phyloP scores from a whole-genome alignment of 352 stramenopile genomes.

The Globisporangium okanoganense region DNA sequence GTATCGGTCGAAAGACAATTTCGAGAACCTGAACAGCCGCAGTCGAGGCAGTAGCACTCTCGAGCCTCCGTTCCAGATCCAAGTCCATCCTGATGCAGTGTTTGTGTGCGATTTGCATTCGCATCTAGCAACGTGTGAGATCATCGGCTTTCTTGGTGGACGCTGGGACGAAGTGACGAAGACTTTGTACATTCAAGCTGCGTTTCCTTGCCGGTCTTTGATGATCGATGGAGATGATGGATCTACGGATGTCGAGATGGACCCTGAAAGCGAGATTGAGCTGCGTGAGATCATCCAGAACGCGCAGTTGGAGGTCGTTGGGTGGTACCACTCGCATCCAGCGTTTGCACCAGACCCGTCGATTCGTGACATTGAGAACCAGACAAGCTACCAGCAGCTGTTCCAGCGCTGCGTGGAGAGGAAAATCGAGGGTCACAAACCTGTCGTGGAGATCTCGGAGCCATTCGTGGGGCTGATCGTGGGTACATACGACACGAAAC shows the following conservation, averaged over 20 bases:
- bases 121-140: constrained; percentile 91
- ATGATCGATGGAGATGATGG: constrained; percentile 88
- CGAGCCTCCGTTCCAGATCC: constrained; percentile 81
- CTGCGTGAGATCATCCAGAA: constrained; percentile 89
- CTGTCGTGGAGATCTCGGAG: constrained; percentile 35
- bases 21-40: constrained; percentile 33
- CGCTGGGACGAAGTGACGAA: constrained; percentile 81
- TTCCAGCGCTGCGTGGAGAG: constrained; percentile 55
- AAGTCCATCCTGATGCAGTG: constrained; percentile 86
- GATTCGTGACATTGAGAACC: constrained; percentile 93
- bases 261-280: constrained; percentile 90
- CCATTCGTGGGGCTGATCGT: constrained; percentile 95
- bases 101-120: constrained; percentile 93
- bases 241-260: constrained; percentile 94
- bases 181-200: constrained; percentile 90
- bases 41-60: constrained; percentile 39
- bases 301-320: constrained; percentile 87
- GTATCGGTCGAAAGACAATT: constrained; percentile 40
- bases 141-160: constrained; percentile 93
- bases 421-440: constrained; percentile 15
- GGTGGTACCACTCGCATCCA: constrained; percentile 95
- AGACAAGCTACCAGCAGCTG: constrained; percentile 90
- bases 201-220: constrained; percentile 91
- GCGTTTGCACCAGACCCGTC: constrained; percentile 91
- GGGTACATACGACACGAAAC: constrained; percentile 89